Base-by-base conservation (phyloP, 306 rosid genomes). In the Crotalaria pallida region DNA sequence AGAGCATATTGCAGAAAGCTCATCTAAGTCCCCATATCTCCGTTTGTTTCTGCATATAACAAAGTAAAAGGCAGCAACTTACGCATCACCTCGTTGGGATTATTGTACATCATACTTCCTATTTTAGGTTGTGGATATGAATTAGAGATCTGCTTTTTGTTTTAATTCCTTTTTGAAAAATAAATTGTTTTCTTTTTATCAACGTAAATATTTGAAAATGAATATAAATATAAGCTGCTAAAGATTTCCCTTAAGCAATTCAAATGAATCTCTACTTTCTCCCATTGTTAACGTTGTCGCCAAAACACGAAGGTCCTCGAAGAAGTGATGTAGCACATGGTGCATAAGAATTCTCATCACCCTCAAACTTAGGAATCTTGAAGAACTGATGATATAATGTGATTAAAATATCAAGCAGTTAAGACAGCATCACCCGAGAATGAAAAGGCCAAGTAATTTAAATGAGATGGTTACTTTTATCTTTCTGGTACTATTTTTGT, bases 31-130 rank as follows among this genome's bases (percentile, higher is more conserved):
- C 63, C 83, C 84, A 71, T 67, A 79, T 48, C 69, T 69, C 62
- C 80, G 81, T 77, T 80, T 95, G 85, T 89, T 95, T 86, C 99
- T 95, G 87, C 75, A 66, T 21, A 48, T 6, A 79, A 12, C 21
- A 58, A 45, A 66, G n/a, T 26, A 27, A 66, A 31, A 58, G 43
- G 47, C 79, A 67, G 61, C 47, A 77, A 60, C 43, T 67, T 47
- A 55, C 36, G 69, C 29, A 64, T 76, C 34, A 53, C 21, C 60
- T 16, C 69, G 23, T 27, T 70, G 81, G 70, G 47, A 12, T 41
- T 3, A 41, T 41, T 41, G 47, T 41, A 41, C 13, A 41, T 10
- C 47, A 41, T 41, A 41, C 47, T 41, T 41, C 4, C 47, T 41
- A 41, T 41, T 41, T 41, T 12, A 41, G 0, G 16, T 41, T 10